phyloP scores from a whole-genome alignment of 208 protist genomes.

The Blechomonas ayalai region DNA sequence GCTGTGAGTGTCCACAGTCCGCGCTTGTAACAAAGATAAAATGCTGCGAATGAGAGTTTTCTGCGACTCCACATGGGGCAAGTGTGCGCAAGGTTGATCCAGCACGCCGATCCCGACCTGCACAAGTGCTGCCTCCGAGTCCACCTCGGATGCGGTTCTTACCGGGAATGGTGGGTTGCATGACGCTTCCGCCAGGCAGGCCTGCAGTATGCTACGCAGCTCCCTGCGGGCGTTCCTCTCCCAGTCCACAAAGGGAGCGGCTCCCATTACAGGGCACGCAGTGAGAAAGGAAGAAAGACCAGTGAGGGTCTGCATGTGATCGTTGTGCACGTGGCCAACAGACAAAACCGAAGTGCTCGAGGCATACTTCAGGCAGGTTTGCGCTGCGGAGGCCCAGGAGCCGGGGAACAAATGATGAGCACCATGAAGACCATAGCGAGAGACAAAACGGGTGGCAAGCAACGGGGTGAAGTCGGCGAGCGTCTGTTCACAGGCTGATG shows the following conservation, averaged over 20 bases:
- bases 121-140: background rate
- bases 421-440: constrained; percentile 43
- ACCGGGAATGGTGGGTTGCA: constrained; percentile 1
- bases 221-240: constrained; percentile 42
- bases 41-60: too few relatives aligned
- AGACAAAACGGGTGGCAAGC: constrained; percentile 45
- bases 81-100: background rate
- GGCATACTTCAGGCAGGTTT: constrained; percentile 40
- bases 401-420: constrained; percentile 37
- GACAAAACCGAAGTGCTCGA: constrained; percentile 41
- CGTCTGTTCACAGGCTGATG: background rate
- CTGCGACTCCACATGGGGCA: too few relatives aligned
- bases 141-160: too few relatives aligned
- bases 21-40: too few relatives aligned
- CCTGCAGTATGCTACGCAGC: constrained; percentile 34
- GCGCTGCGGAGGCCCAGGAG: constrained; percentile 44
- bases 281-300: constrained; percentile 43
- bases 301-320: constrained; percentile 19
- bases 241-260: constrained; percentile 52
- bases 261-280: constrained; percentile 28
- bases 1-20: too few relatives aligned
- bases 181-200: constrained; percentile 28
- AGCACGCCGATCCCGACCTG: constrained; percentile 6
- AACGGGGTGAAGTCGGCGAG: constrained; percentile 29
- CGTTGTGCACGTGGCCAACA: constrained; percentile 31